Conservation (phyloP, 257 asterid genomes). For the Forsythia suspensa region DNA sequence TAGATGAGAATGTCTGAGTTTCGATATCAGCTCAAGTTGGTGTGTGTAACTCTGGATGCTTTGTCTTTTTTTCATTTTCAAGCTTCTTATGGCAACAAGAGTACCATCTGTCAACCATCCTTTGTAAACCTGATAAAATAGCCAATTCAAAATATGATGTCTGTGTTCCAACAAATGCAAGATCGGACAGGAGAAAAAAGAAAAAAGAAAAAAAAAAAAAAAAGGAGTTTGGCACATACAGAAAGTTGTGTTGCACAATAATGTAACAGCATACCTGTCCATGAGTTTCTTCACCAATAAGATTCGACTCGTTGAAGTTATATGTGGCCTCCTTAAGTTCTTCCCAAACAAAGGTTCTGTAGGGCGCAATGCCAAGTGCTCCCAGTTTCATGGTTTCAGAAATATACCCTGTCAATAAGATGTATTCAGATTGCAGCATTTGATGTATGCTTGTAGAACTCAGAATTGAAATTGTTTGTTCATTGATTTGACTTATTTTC, state of each 20-base stretch:
- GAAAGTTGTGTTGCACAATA: neutral
- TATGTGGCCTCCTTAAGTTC: constrained; percentile 84
- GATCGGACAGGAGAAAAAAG: neutral
- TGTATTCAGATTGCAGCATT: constrained; percentile 9
- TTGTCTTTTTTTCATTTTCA: constrained; percentile 55
- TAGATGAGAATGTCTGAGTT: constrained; percentile 68
- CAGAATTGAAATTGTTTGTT: neutral
- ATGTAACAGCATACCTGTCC: constrained; percentile 54
- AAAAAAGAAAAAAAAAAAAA: neutral
- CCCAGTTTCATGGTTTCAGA: constrained; percentile 84
- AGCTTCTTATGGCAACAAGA: constrained; percentile 56
- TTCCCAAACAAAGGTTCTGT: constrained; percentile 68
- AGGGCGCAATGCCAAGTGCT: constrained; percentile 63
- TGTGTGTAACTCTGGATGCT: constrained; percentile 58
- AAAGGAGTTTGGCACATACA: neutral
- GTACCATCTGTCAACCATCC: constrained; percentile 71
- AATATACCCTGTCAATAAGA: constrained; percentile 57
- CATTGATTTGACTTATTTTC: too few species aligned
- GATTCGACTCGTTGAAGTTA: constrained; percentile 52
- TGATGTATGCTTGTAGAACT: neutral
- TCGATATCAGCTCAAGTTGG: constrained; percentile 65
- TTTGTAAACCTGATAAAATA: constrained; percentile 53
- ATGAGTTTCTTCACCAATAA: constrained; percentile 60
- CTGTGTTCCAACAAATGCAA: neutral
- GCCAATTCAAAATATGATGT: neutral